Evolutionary conservation across 2,329 filamentous ascomycete genomes (phyloP).

Genomic region (Cordyceps farinosa): DNA sequence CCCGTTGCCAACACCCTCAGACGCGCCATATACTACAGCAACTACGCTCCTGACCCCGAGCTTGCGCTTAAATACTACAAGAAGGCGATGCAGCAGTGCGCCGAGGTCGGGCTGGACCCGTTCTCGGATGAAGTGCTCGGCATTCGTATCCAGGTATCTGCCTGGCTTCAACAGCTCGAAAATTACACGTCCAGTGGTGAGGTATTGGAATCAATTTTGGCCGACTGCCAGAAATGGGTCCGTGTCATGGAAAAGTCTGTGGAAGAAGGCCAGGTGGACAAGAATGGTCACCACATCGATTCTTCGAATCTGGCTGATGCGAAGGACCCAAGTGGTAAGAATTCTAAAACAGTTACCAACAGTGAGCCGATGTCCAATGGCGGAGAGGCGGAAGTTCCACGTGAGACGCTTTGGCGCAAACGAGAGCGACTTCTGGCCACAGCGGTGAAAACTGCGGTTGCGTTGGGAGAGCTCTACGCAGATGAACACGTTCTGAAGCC

Average conservation of each 20-base stretch:
- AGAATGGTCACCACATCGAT: conserved; percentile 33
- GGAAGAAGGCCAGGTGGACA: conserved; percentile 44
- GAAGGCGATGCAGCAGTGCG: conserved; percentile 69
- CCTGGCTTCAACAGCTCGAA: conserved; percentile 73
- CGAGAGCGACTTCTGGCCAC: conserved; percentile 68
- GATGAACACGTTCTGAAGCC: conserved; percentile 70
- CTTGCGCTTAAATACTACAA: conserved; percentile 81
- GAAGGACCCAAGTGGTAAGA: conserved; percentile 1
- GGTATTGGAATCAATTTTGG: conserved; percentile 71
- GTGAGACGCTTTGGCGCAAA: conserved; percentile 53
- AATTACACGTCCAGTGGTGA: conserved; percentile 68
- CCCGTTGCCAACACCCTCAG: conserved; percentile 75
- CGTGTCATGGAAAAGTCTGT: conserved; percentile 49
- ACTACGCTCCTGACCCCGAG: conserved; percentile 68
- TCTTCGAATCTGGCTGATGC: not conserved
- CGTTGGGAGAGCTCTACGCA: conserved; percentile 79
- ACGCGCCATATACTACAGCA: conserved; percentile 81
- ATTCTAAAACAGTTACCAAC: too few species aligned
- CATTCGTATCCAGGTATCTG: conserved; percentile 76
- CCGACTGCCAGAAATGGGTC: conserved; percentile 64
- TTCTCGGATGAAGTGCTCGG: conserved; percentile 90
- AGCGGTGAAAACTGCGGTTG: conserved; percentile 71
- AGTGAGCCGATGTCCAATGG: not conserved
- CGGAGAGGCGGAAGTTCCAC: conserved; percentile 22
- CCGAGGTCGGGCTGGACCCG: conserved; percentile 74